Percentiles rank a stretch among this genome's conserved stretches.
phyloP scores from a whole-genome alignment of 140 eudicot species.

The Cichorium intybus region DNA sequence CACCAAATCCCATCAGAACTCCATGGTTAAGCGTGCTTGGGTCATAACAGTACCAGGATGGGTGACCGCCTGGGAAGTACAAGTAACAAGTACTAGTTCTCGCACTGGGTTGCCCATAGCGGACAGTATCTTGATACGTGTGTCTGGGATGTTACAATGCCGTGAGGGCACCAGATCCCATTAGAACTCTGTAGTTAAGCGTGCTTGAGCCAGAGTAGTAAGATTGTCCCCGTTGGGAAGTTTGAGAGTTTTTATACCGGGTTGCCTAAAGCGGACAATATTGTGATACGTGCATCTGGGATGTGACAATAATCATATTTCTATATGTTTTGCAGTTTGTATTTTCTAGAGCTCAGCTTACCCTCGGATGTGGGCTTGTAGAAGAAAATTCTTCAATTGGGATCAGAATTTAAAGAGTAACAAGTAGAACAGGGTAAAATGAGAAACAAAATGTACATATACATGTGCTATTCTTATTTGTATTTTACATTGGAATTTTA shows the following conservation, averaged over 20 bases:
- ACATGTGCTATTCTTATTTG: conserved; percentile 28
- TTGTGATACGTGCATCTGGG: not conserved
- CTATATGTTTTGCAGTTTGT: conserved; percentile 55
- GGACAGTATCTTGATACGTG: not conserved
- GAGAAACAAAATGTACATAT: conserved; percentile 22
- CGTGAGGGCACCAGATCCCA: too few species aligned
- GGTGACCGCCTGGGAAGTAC: not conserved
- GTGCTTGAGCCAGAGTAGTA: too few species aligned
- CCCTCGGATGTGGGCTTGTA: conserved; percentile 77
- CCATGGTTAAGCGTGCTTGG: not conserved
- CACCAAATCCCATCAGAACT: not conserved
- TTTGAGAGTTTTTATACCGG: not conserved
- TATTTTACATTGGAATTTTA: conserved; percentile 10
- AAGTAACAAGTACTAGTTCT: too few species aligned
- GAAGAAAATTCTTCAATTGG: conserved; percentile 12
- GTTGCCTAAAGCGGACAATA: not conserved
- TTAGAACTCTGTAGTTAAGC: too few species aligned
- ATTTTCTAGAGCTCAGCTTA: conserved; percentile 81
- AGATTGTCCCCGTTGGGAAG: too few species aligned
- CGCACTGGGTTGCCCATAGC: not conserved
- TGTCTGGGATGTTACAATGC: not conserved
- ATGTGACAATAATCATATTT: not conserved
- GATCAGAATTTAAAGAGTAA: conserved; percentile 17
- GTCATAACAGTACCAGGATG: not conserved
- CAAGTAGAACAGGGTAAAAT: conserved; percentile 17